A percentile compares a stretch with the other conserved stretches of the same genome.
phyloP scores from a whole-genome alignment of 176 grass and related monocot species.

The Avena sativa region DNA sequence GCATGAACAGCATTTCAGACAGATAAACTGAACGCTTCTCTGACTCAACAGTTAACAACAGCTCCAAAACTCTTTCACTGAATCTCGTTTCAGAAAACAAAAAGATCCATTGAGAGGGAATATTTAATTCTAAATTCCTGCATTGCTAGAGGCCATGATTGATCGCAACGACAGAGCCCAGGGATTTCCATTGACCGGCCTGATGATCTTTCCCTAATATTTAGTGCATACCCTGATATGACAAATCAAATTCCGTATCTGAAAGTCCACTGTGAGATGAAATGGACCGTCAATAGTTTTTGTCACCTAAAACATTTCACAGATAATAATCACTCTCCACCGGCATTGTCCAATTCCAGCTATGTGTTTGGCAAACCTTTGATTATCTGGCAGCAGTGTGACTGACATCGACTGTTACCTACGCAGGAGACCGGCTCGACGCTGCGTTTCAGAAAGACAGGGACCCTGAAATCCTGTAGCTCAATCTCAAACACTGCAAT shows the following conservation, averaged over 20 bases:
- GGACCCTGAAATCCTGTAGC: neutral
- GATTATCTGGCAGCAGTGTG: neutral
- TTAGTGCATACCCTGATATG: conserved; percentile 22
- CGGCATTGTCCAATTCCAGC: neutral
- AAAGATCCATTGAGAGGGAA: no score
- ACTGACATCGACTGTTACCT: conserved; percentile 50
- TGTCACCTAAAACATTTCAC: neutral
- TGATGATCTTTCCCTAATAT: conserved; percentile 20
- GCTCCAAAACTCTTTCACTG: no score
- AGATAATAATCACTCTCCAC: conserved; percentile 30
- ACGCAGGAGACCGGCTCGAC: conserved; percentile 30
- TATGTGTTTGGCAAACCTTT: no score
- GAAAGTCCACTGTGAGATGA: conserved; percentile 27
- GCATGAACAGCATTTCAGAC: no score
- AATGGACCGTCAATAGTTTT: neutral
- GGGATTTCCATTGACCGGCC: neutral
- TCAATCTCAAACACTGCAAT: neutral
- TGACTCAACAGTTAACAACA: no score
- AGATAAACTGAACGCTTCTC: no score
- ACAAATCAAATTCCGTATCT: conserved; percentile 41
- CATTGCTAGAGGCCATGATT: conserved; percentile 9
- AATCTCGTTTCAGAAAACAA: no score
- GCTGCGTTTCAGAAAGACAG: neutral
- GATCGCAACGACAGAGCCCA: neutral
- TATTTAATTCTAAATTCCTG: neutral